Conservation (phyloP, 73 alveolate genomes). For the Diophrys sp. region DNA sequence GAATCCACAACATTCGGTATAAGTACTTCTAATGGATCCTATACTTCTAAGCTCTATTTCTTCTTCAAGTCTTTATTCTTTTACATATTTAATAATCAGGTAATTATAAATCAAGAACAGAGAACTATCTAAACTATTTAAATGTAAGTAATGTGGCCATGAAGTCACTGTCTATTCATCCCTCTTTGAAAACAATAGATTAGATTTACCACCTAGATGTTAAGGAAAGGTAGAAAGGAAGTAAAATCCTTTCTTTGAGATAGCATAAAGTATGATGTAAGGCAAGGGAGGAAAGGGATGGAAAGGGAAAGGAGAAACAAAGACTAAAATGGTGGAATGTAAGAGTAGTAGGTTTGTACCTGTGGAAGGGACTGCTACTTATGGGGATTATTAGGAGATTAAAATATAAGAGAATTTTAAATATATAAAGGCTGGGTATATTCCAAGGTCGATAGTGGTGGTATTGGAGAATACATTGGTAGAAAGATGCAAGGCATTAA, state of each 20-base stretch:
- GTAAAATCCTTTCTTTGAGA: conserved; percentile 36
- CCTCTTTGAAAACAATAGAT: conserved; percentile 46
- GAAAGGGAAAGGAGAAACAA: not conserved
- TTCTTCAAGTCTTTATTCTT: no score
- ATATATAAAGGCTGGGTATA: conserved; percentile 69
- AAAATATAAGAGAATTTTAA: conserved; percentile 66
- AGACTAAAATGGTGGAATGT: conserved; percentile 31
- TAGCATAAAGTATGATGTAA: conserved; percentile 10
- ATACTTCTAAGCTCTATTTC: no score
- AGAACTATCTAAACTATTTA: conserved; percentile 42
- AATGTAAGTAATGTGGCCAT: conserved; percentile 34
- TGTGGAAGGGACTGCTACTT: conserved; percentile 54
- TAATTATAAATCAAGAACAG: conserved; percentile 13
- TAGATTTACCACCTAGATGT: conserved; percentile 42
- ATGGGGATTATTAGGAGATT: conserved; percentile 77
- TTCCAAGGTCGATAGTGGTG: conserved; percentile 62
- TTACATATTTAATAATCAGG: not conserved
- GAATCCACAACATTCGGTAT: no score
- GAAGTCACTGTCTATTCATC: conserved; percentile 32
- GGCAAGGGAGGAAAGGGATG: conserved; percentile 6
- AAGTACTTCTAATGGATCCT: no score
- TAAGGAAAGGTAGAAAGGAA: conserved; percentile 33
- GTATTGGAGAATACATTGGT: conserved; percentile 65
- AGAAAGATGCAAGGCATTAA: conserved; percentile 63
- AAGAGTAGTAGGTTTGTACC: conserved; percentile 32